Percentiles rank a stretch among this genome's conserved stretches.
These are phyloP conservation scores for Conoideocrella luteorostrata DNA, from an alignment of 2,329 filamentous ascomycete species.

Conservation along the genomic window DNA sequence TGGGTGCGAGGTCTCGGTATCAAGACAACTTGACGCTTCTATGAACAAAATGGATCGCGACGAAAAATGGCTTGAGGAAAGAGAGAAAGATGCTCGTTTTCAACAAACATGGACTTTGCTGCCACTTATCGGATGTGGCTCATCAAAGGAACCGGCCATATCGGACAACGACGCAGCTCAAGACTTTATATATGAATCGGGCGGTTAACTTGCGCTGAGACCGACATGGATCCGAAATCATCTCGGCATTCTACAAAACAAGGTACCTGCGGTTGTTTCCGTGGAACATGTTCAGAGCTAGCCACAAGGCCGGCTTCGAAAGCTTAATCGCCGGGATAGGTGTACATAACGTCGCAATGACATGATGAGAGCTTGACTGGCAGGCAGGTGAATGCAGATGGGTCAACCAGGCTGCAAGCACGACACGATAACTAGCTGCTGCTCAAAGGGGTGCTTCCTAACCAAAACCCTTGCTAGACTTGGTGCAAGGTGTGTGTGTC, in stretches of 20 bases:
- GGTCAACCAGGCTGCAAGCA: conserved; percentile 2
- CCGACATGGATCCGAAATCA: neutral
- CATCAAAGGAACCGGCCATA: neutral
- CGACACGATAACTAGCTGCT: too few relatives aligned
- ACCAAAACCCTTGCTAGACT: neutral
- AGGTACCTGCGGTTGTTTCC: conserved; percentile 7
- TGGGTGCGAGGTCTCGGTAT: neutral
- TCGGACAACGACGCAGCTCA: neutral
- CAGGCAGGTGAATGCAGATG: conserved; percentile 1
- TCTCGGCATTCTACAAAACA: conserved; percentile 7
- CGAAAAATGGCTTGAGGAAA: neutral
- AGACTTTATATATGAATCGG: conserved; percentile 2
- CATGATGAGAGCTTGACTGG: too few relatives aligned
- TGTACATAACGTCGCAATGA: neutral
- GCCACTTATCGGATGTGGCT: neutral
- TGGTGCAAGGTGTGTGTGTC: neutral
- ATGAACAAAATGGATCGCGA: too few relatives aligned
- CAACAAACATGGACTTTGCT: neutral
- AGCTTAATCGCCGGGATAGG: conserved; percentile 3
- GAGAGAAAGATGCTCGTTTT: neutral
- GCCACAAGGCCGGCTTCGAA: conserved; percentile 3
- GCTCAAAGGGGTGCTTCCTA: neutral
- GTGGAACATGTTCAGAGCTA: conserved; percentile 7
- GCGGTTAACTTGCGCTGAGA: neutral
- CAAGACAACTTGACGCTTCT: neutral